Base-by-base conservation (phyloP, 2,329 filamentous ascomycete genomes). In the Corinectria fuckeliana region DNA sequence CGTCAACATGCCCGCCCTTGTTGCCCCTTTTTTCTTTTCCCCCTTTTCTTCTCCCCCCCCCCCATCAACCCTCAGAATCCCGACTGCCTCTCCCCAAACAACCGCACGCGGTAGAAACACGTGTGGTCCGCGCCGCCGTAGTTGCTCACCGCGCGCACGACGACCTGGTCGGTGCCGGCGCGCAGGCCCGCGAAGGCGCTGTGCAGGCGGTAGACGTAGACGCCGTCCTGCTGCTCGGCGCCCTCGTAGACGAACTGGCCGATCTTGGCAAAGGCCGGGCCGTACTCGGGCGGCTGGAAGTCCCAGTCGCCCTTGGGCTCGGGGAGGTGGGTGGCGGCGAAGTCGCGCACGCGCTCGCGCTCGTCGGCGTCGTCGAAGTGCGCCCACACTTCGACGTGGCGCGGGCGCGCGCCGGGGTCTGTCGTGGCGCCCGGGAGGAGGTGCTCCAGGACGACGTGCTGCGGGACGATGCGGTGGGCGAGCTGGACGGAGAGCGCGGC, bases 371-470 rank as follows among this genome's bases (percentile, higher is more conserved):
- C 81, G 16, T 81, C 78, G 58, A 89, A 82, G 36, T 81, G 79
- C 5, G 83, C 87, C 82, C 89, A 91, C 8, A 94, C 73, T 71
- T 94, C 91, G 57, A 94, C 84, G 2, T 89, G 80, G 50, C 78
- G 82, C 0, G 91, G 91, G 28, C 87, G 87, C 2, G 87, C 78
- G 13, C 78, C 81, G 0, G 88, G 84, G 45, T 89, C 82, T 7
- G 87, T 79, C 0, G 88, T 89, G 2, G 87, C 86, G 1, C 80
- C 79, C 6, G 82, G 81, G 2, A 86, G 78, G 56, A 92, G 88
- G 72, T 93, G 90, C 70, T 94, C 91, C 41, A 94, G 74, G 1
- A 91, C 86, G 2, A 94, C 71, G 66, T 92, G 83, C 65, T 88
- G 85, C 0, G 91, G 90, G 26, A 88, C 81, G 56, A 93, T 81